Percentiles rank a stretch among this genome's conserved stretches.
These are phyloP conservation scores for Auricularia sp. DNA, from an alignment of 768 basidiomycete genomes.

Conservation along the genomic window DNA sequence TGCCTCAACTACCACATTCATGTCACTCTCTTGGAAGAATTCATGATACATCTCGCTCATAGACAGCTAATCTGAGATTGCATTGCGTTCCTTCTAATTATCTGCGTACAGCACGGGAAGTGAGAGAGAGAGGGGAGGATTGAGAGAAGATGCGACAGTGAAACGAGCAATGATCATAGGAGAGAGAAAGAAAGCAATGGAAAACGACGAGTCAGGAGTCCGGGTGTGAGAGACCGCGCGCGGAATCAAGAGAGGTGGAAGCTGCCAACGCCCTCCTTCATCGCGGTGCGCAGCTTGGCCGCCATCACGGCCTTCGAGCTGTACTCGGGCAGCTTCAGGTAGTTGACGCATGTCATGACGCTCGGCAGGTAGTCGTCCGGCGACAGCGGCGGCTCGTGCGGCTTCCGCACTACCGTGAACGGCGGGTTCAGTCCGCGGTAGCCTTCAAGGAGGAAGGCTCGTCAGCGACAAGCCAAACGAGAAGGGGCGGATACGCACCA, in stretches of 20 bases:
- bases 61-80: neutral
- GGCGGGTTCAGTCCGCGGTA: conserved; percentile 93
- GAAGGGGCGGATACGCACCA: conserved; percentile 41
- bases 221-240: neutral
- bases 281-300: conserved; percentile 74
- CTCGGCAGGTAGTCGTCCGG: conserved; percentile 94
- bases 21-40: too few relatives aligned
- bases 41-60: too few relatives aligned
- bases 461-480: conserved; percentile 1
- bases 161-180: too few relatives aligned
- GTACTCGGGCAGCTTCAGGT: conserved; percentile 93
- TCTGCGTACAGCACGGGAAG: neutral
- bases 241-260: conserved; percentile 84
- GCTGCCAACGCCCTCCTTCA: conserved; percentile 89
- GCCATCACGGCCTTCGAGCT: conserved; percentile 76
- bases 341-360: conserved; percentile 98
- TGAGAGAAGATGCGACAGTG: neutral
- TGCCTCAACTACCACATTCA: too few relatives aligned
- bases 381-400: conserved; percentile 80
- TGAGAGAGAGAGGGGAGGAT: neutral
- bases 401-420: conserved; percentile 94
- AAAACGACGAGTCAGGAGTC: neutral
- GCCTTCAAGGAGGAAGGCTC: conserved; percentile 34
- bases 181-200: neutral
- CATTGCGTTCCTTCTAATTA: neutral